Evolutionary conservation across 2,329 filamentous ascomycete genomes (phyloP), one percentile per base, ranked within the genome.

Genomic region (Davidsoniella eucalypti): DNA sequence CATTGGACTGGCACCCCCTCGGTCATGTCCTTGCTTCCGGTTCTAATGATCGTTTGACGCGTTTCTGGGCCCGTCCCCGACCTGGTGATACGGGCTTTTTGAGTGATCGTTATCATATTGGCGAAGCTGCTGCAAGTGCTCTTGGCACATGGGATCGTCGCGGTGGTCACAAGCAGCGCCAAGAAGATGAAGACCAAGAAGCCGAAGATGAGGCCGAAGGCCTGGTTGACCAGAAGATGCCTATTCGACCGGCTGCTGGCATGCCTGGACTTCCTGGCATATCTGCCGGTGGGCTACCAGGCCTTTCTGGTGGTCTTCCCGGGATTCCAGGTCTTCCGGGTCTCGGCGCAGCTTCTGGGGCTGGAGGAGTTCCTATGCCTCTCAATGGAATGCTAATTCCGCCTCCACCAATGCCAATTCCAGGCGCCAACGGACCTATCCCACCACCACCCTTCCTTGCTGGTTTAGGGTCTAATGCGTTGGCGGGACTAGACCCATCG

Each of bases 1-100:
- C 88, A 16, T 75, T 98, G 46, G 88, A 95, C 67, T 98, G 92
- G 88, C 92, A 98, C 62, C 92, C 92, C 0, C 73, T 96, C 0
- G 92, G 92, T 25, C 92, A 98, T 61, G 90, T 98, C 55, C 75
- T 98, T 6, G 88, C 88, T 0, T 94, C 90, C 2, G 92, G 92
- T 10, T 94, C 88, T 9, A 96, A 98, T 63, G 92, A 98, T 63
- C 82, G 92, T 39, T 88, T 94, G 54, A 96, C 92, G 2, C 81
- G 92, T 44, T 98, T 98, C 69, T 98, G 92, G 92, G 87, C 88
- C 3, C 81, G 92, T 40, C 78, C 87, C 14, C 73, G 92, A 44
- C 92, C 92, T 1, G 92, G 92, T 45, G 90, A 95, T 57, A 76
- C 73, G n/a, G 80, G 83, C 49, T 83, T 84, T 58, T 76, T 86